These are phyloP conservation scores for Hyparrhenia diplandra DNA, from an alignment of 176 grass and related monocot species.

Conservation along the genomic window DNA sequence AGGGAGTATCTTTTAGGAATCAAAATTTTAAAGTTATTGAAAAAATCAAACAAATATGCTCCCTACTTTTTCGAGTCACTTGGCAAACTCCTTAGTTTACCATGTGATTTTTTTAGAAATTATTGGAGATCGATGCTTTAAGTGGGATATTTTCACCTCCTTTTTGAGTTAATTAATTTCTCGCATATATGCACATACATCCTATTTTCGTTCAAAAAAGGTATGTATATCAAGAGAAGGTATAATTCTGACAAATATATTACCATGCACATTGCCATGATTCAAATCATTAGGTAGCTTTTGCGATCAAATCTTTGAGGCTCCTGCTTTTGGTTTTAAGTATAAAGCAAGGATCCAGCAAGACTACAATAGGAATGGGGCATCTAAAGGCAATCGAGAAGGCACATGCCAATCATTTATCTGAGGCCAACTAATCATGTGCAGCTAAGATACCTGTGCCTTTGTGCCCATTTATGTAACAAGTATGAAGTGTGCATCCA, in stretches of 20 bases:
- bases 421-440: slow-evolving; percentile 60
- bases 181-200: too few species aligned
- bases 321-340: slow-evolving; percentile 17
- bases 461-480: slow-evolving; percentile 10
- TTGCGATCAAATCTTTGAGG: slow-evolving; percentile 35
- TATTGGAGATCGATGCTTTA: too few species aligned
- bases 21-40: too few species aligned
- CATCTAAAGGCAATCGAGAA: slow-evolving; percentile 43
- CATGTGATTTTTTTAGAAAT: too few species aligned
- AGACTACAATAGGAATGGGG: slow-evolving; percentile 29
- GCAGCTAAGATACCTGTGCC: slow-evolving; percentile 48
- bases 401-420: slow-evolving; percentile 78
- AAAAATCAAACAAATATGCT: too few species aligned
- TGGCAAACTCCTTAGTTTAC: too few species aligned
- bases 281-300: slow-evolving; percentile 47
- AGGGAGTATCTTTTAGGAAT: too few species aligned
- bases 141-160: too few species aligned
- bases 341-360: slow-evolving; percentile 35
- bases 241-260: slow-evolving; percentile 29
- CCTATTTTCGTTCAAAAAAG: too few species aligned
- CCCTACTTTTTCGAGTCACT: too few species aligned
- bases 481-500: neutral
- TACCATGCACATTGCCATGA: slow-evolving; percentile 41
- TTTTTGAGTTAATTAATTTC: too few species aligned
- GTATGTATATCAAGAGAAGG: neutral